Conservation (phyloP, 2,329 filamentous ascomycete genomes). For the Alternaria novae-zelandiae region DNA sequence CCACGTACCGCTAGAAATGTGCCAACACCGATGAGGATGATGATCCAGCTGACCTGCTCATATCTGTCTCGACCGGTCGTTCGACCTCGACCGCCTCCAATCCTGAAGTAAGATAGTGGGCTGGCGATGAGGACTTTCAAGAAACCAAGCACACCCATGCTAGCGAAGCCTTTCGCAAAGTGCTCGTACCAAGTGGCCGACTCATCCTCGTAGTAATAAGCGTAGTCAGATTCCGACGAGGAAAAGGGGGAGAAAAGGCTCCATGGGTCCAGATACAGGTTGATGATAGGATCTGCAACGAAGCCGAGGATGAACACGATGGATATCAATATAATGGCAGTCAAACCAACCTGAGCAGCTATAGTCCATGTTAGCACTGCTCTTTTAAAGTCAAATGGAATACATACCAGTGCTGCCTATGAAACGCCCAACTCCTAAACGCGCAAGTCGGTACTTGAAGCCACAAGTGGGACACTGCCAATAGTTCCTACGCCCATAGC, state of each 20-base stretch:
- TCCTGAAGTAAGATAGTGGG: constrained; percentile 77
- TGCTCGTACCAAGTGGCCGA: constrained; percentile 76
- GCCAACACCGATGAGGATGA: constrained; percentile 78
- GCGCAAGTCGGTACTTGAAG: constrained; percentile 80
- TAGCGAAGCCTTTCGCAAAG: constrained; percentile 88
- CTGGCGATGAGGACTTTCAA: constrained; percentile 78
- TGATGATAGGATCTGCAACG: constrained; percentile 89
- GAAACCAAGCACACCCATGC: constrained; percentile 84
- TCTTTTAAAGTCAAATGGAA: background rate
- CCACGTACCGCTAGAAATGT: constrained; percentile 77
- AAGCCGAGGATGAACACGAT: constrained; percentile 87
- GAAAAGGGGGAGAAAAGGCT: constrained; percentile 48
- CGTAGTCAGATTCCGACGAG: constrained; percentile 23
- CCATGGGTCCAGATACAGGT: constrained; percentile 80
- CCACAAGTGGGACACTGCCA: constrained; percentile 89
- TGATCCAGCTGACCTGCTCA: constrained; percentile 77
- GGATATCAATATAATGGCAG: constrained; percentile 71
- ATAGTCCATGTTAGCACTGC: constrained; percentile 18
- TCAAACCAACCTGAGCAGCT: constrained; percentile 72
- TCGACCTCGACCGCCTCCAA: constrained; percentile 64
- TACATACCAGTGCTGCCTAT: constrained; percentile 55
- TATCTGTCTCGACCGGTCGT: constrained; percentile 77
- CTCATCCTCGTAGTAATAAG: constrained; percentile 44
- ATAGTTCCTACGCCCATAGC: constrained; percentile 70
- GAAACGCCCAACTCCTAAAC: constrained; percentile 76